phyloP scores from a whole-genome alignment of 805 yeast species.

The Spathaspora boniae region DNA sequence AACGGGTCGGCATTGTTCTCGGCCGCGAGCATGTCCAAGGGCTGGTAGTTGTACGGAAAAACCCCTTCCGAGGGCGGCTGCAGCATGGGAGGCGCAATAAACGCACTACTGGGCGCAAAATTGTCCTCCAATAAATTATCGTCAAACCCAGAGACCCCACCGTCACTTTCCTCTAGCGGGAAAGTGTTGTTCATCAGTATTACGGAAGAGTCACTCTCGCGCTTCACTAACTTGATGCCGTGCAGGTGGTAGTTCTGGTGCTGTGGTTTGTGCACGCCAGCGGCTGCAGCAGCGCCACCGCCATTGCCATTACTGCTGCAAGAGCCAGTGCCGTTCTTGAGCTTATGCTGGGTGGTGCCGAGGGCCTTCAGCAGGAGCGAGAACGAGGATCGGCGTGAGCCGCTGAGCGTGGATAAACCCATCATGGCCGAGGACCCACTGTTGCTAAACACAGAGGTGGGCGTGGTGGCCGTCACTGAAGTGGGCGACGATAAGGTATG shows the following conservation, averaged over 20 bases:
- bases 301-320: no score
- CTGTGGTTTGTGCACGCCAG: slow-evolving; percentile 19
- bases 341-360: slow-evolving; percentile 14
- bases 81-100: no score
- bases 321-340: no score
- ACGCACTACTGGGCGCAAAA: no score
- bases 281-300: no score
- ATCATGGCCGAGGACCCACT: slow-evolving; percentile 1
- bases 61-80: no score
- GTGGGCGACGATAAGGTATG: slow-evolving; percentile 18
- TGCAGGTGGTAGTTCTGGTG: no score
- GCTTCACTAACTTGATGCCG: no score
- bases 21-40: slow-evolving; percentile 4
- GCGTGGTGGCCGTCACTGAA: neutral
- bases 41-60: slow-evolving; percentile 3
- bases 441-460: neutral
- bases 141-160: no score
- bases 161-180: no score
- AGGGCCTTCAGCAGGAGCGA: slow-evolving; percentile 8
- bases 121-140: no score
- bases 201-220: slow-evolving; percentile 4
- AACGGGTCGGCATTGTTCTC: slow-evolving; percentile 7
- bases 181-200: neutral
- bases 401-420: slow-evolving; percentile 1
- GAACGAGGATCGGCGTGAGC: slow-evolving; percentile 12